Evolutionary conservation across 2,329 filamentous ascomycete species (phyloP).

Genomic region (Penicillium sp.): DNA sequence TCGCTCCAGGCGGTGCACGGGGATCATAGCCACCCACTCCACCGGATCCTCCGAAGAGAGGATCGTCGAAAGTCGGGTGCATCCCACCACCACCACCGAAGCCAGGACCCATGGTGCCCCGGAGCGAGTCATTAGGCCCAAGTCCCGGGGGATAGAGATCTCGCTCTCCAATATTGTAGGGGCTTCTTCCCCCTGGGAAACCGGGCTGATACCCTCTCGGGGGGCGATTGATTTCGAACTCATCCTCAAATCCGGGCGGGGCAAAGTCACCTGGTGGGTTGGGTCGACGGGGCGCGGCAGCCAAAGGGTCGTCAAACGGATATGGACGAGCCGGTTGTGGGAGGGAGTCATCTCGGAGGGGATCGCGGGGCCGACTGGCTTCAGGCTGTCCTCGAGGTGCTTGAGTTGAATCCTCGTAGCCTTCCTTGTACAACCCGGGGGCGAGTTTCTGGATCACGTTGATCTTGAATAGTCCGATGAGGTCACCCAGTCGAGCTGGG

Average conservation of each 20-base stretch:
- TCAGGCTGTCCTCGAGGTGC: slow-evolving; percentile 39
- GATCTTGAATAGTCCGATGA: slow-evolving; percentile 68
- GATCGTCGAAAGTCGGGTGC: slow-evolving; percentile 94
- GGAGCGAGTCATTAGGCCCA: slow-evolving; percentile 76
- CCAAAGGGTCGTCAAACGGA: slow-evolving; percentile 64
- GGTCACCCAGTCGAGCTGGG: slow-evolving; percentile 61
- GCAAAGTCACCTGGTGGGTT: slow-evolving; percentile 69
- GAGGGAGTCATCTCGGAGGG: slow-evolving; percentile 49
- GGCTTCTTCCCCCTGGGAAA: slow-evolving; percentile 50
- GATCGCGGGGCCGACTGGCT: slow-evolving; percentile 43
- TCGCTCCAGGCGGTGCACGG: slow-evolving; percentile 77
- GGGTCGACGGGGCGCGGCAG: slow-evolving; percentile 56
- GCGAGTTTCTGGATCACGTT: slow-evolving; percentile 80
- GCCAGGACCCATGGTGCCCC: slow-evolving; percentile 60
- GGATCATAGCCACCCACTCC: slow-evolving; percentile 57
- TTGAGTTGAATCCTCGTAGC: slow-evolving; percentile 60
- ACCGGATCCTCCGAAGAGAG: slow-evolving; percentile 64
- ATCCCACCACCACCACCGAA: slow-evolving; percentile 71
- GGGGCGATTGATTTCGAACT: slow-evolving; percentile 73
- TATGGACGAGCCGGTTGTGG: slow-evolving; percentile 62
- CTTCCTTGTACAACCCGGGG: slow-evolving; percentile 70
- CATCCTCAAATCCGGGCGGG: slow-evolving; percentile 89
- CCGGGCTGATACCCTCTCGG: slow-evolving; percentile 48
- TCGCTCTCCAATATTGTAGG: slow-evolving; percentile 71
- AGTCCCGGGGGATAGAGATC: slow-evolving; percentile 85